Evolutionary conservation across 2,329 filamentous ascomycete genomes (phyloP).

Genomic region (Sporothrix brasiliensis): DNA sequence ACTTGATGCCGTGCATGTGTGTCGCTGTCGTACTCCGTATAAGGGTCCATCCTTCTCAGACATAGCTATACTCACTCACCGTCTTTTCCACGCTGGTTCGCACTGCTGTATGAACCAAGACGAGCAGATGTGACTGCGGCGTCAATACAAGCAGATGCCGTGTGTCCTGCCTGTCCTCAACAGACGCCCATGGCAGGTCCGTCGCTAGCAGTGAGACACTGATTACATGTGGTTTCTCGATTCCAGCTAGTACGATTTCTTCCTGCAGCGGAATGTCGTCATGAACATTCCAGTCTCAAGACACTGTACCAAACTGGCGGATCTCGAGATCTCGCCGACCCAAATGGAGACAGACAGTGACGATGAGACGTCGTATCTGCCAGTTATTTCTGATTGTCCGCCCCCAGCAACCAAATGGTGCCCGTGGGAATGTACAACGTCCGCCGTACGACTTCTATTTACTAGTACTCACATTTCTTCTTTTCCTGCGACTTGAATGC

Average conservation of each 20-base stretch:
- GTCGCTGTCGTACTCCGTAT: neutral
- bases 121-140: neutral
- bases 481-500: neutral
- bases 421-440: neutral
- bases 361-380: too few species aligned
- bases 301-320: too few species aligned
- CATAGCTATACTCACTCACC: constrained; percentile 1
- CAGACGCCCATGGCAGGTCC: constrained; percentile 17
- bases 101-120: neutral
- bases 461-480: neutral
- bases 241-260: neutral
- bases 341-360: neutral
- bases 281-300: constrained; percentile 5
- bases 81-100: neutral
- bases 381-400: too few species aligned
- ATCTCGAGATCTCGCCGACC: neutral
- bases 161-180: neutral
- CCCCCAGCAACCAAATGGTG: too few species aligned
- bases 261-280: neutral
- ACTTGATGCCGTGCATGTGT: constrained; percentile 2
- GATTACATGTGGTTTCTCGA: constrained; percentile 4
- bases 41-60: neutral
- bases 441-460: neutral
- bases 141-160: neutral
- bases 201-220: constrained; percentile 19